Evolutionary conservation across 208 protist genomes (phyloP), one percentile per base, ranked within the genome.

Genomic region (Trypanosoma avium): DNA sequence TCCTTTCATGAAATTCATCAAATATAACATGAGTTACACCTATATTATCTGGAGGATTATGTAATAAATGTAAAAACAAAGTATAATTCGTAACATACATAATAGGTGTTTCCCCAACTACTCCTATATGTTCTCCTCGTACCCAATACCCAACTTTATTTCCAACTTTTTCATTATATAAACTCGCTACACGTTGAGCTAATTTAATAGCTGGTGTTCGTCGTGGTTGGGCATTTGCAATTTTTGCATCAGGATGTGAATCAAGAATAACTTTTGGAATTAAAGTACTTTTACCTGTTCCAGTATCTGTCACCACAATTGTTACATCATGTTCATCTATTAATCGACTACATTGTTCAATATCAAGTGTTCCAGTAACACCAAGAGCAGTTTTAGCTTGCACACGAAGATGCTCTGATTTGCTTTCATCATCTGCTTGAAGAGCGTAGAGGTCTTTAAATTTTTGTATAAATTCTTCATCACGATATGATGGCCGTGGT

Each of bases 1-100:
- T 98, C 26, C 95, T 79, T 79, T 98, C 95, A 71, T 98, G 95
- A 49, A 97, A 92, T 70, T 98, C 95, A 63, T 98, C 95, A 45
- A 98, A 81, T 54, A 97, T 90, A 54, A 97, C 78, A 74, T 97
- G 92, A 12, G 88, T 94, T 67, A 96, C 79, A 13, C 67, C 69
- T 55, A 89, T 49, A 36, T 73, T 43, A 29, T 88, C 70, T 15
- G 82, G 77, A 64, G 57, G 47, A 33, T 68, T 73, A 70, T 77
- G 82, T 19, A 95, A 55, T n/a, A 95, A 61, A 58, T 82, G 63
- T 17, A 95, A 79, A 38, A 95, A 86, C 49, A 95, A 84, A 6
- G 82, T 90, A 78, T 95, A 95, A 58, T 81, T 91, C 19, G 86
- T 95, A 47, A 92, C 82, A 70, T 93, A 95, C 89, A 88, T 90